Evolutionary conservation across 257 asterid species (phyloP).

Genomic region (Henckelia pumila): DNA sequence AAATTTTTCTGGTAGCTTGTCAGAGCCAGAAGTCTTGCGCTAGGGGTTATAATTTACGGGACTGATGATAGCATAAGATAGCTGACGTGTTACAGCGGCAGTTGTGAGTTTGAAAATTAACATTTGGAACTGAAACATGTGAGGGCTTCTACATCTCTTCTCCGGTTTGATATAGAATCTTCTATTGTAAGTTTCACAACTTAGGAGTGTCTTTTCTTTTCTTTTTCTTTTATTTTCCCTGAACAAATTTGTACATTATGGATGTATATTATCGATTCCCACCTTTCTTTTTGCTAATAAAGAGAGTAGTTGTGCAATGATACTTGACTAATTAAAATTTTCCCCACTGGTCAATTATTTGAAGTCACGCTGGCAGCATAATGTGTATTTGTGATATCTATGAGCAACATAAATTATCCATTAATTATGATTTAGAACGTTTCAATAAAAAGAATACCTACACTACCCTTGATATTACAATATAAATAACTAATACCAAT

Average conservation of each 20-base stretch:
- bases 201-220: background rate
- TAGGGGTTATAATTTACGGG: constrained; percentile 30
- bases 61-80: background rate
- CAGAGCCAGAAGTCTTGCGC: constrained; percentile 64
- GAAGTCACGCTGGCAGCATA: background rate
- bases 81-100: background rate
- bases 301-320: background rate
- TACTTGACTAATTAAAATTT: too few relatives aligned
- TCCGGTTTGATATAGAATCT: background rate
- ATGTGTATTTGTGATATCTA: background rate
- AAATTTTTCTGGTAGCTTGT: constrained; percentile 69
- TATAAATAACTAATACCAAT: too few relatives aligned
- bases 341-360: background rate
- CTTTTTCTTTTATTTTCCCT: background rate
- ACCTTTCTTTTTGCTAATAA: background rate
- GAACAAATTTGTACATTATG: background rate
- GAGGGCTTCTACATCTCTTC: background rate
- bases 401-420: background rate
- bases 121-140: background rate
- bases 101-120: background rate
- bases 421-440: background rate
- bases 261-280: background rate
- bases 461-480: too few relatives aligned
- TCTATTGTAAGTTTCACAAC: background rate
- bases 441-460: background rate